Conservation (phyloP, 352 stramenopile species). For the Pseudoperonospora humuli region DNA sequence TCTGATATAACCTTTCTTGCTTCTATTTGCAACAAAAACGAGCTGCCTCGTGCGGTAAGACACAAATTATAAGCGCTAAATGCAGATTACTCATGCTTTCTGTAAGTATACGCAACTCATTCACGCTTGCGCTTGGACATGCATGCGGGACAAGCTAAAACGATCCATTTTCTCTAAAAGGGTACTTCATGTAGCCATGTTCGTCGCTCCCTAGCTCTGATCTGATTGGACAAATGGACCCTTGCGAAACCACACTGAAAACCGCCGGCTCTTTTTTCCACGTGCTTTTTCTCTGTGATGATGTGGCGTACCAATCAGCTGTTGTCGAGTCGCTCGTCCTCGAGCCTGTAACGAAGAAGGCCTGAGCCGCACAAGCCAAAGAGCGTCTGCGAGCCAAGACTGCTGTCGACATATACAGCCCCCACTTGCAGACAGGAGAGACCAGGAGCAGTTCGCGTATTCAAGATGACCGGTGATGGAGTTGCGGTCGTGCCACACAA, state of each 20-base stretch:
- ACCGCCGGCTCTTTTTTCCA: conserved; percentile 16
- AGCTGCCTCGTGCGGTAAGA: no score
- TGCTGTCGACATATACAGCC: background rate
- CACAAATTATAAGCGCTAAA: no score
- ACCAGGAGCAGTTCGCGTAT: conserved; percentile 1
- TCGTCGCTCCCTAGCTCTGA: no score
- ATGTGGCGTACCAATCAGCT: conserved; percentile 21
- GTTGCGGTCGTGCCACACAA: conserved; percentile 44
- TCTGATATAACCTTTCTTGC: no score
- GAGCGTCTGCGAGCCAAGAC: conserved; percentile 5
- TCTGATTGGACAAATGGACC: conserved; percentile 8
- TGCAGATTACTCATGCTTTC: no score
- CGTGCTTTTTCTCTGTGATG: conserved; percentile 17
- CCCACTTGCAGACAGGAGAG: conserved; percentile 12
- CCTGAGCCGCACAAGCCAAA: conserved; percentile 17
- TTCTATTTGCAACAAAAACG: no score
- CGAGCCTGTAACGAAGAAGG: conserved; percentile 22
- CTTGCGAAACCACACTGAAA: conserved; percentile 17
- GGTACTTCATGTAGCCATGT: no score
- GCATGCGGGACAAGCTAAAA: no score
- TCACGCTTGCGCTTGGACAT: no score
- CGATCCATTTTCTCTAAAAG: no score
- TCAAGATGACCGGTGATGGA: conserved; percentile 31
- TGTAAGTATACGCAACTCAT: no score
- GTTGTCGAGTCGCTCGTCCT: conserved; percentile 30